Evolutionary conservation across 805 yeast genomes (phyloP).

Genomic region (Teunomyces barrocoloradensis): DNA sequence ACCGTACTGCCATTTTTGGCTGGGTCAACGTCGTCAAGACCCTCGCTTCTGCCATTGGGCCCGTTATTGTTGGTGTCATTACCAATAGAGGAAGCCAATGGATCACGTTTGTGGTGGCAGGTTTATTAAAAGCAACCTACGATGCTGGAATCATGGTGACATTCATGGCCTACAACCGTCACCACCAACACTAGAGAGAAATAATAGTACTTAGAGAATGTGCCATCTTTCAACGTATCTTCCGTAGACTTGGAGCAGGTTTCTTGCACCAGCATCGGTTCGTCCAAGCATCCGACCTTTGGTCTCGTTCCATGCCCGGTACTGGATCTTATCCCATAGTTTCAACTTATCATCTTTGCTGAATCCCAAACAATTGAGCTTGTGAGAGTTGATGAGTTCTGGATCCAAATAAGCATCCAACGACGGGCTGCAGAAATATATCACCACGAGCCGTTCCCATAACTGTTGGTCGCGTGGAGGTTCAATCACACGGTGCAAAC

Average conservation of each 20-base stretch:
- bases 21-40: slow-evolving; percentile 46
- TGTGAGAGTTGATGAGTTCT: slow-evolving; percentile 36
- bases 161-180: slow-evolving; percentile 25
- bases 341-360: slow-evolving; percentile 22
- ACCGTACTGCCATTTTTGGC: slow-evolving; percentile 43
- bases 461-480: slow-evolving; percentile 43
- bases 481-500: slow-evolving; percentile 47
- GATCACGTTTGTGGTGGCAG: slow-evolving; percentile 42
- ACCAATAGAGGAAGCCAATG: slow-evolving; percentile 38
- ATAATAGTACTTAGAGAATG: not conserved
- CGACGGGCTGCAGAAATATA: slow-evolving; percentile 43
- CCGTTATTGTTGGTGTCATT: slow-evolving; percentile 39
- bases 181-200: slow-evolving; percentile 7
- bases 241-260: slow-evolving; percentile 15
- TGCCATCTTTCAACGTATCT: slow-evolving; percentile 23
- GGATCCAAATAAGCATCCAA: slow-evolving; percentile 39
- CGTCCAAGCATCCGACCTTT: slow-evolving; percentile 21
- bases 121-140: slow-evolving; percentile 36
- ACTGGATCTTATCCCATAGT: slow-evolving; percentile 37
- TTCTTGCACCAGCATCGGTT: slow-evolving; percentile 17
- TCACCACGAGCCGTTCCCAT: slow-evolving; percentile 37
- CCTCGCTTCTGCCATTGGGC: slow-evolving; percentile 42
- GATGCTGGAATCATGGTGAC: slow-evolving; percentile 39
- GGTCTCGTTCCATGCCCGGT: slow-evolving; percentile 36
- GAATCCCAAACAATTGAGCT: slow-evolving; percentile 31